Evolutionary conservation across 2,329 filamentous ascomycete species (phyloP), one percentile per base, ranked within the genome.

Genomic region (Colletotrichum spinosum): DNA sequence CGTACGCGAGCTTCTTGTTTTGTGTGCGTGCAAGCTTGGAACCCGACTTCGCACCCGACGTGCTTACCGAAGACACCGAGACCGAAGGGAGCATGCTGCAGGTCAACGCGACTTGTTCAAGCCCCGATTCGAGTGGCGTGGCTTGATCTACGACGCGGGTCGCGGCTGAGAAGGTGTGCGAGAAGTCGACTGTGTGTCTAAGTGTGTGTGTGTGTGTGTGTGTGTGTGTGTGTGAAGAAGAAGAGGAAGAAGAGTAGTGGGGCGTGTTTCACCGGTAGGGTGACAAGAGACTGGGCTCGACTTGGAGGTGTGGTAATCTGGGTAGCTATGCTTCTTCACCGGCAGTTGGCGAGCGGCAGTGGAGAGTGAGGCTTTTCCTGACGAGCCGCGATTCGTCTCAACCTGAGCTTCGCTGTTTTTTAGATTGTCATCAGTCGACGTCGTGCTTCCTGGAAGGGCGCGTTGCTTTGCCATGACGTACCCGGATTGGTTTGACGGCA

Each of bases 401-500:
- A 13, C 39, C 13, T 44, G 12, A n/a, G 17, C 33, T 34, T n/a
- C 10, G 17, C 33, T 17, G 10, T n/a, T 48, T n/a, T 33, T 13
- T 44, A 17, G 15, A 17, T 6, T 33, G n/a, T 10, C 25, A 17
- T 46, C 13, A 17, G 15, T 46, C 44, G 44, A 2, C 13, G 9
- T 41, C 8, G 44, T 17, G 44, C 9, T 17, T 8, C n/a, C 15
- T n/a, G 10, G 37, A 46, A 44, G 55, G 37, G 38, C 17, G 46
- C 6, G 55, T 42, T 58, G 35, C 37, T 44, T 44, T 55, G 33
- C 34, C 38, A 37, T 46, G 61, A 55, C 57, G 55, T 33, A 52
- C 51, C 41, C 13, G 13, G 37, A 46, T 45, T 46, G 51, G 60
- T 65, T 55, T 46, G 45, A 61, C 39, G 46, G 61, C 25, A 25